A percentile compares a stretch with the other conserved stretches of the same genome.
phyloP scores from a whole-genome alignment of 768 basidiomycete species.

The Pluteus cervinus region DNA sequence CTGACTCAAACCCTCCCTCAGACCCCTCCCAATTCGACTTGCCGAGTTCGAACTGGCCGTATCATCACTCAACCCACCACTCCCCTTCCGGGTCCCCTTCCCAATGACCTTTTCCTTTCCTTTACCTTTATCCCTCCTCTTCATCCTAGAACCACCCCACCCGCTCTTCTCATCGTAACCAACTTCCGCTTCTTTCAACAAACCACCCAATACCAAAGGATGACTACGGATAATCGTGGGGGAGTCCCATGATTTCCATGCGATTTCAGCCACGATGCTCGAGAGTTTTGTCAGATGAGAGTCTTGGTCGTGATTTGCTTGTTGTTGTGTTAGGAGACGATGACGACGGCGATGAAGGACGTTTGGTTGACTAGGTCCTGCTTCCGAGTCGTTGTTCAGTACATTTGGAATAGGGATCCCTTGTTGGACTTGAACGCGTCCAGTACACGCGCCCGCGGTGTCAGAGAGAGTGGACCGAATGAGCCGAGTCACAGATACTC shows the following conservation, averaged over 20 bases:
- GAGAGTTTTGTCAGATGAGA: no score
- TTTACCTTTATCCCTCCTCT: no score
- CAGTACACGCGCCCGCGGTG: no score
- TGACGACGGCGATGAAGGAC: no score
- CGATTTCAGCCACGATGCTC: conserved; percentile 44
- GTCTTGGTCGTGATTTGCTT: conserved; percentile 28
- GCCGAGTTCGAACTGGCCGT: conserved; percentile 36
- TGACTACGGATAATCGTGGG: conserved; percentile 38
- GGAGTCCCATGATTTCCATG: conserved; percentile 36
- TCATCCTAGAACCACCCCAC: not conserved
- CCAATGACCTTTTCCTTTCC: no score
- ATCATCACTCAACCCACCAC: conserved; percentile 26
- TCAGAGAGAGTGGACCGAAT: no score
- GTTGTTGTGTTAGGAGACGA: conserved; percentile 33
- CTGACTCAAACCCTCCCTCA: no score
- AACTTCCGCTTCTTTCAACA: conserved; percentile 2
- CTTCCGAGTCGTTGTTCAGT: no score
- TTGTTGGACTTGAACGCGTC: no score
- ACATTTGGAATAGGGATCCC: conserved; percentile 3
- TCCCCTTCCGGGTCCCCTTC: conserved; percentile 17
- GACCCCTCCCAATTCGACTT: no score
- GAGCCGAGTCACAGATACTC: conserved; percentile 31
- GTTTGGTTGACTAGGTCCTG: no score
- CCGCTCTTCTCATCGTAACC: not conserved
- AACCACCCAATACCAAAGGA: conserved; percentile 25